A percentile compares a stretch with the other conserved stretches of the same genome.
phyloP scores from a whole-genome alignment of 1,284 basidiomycete species.

The Coniophora puteana region DNA sequence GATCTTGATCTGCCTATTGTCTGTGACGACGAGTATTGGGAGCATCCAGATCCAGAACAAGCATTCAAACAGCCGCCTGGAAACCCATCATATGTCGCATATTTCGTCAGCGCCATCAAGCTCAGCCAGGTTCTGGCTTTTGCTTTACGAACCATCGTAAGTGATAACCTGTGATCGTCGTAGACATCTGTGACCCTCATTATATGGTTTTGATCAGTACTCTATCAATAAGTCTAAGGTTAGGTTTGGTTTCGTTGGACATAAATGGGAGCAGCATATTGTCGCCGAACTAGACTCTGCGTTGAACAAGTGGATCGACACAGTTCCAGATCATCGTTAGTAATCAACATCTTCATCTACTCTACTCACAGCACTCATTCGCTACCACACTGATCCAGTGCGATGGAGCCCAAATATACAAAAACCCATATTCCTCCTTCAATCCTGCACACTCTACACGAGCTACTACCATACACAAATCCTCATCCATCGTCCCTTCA shows the following conservation, averaged over 20 bases:
- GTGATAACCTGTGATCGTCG: too few relatives aligned
- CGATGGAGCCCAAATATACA: slow-evolving; percentile 72
- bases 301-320: slow-evolving; percentile 74
- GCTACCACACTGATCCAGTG: slow-evolving; percentile 33
- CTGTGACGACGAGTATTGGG: slow-evolving; percentile 79
- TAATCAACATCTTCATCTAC: background rate
- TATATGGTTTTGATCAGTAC: slow-evolving; percentile 41
- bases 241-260: slow-evolving; percentile 54
- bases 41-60: slow-evolving; percentile 46
- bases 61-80: slow-evolving; percentile 55
- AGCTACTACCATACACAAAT: slow-evolving; percentile 76
- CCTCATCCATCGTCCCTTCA: slow-evolving; percentile 79
- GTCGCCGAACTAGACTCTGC: slow-evolving; percentile 76
- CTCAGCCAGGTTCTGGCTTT: slow-evolving; percentile 66
- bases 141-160: slow-evolving; percentile 59
- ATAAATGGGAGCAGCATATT: slow-evolving; percentile 63
- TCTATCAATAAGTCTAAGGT: slow-evolving; percentile 69
- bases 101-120: slow-evolving; percentile 57
- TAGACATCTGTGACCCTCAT: background rate
- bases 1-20: slow-evolving; percentile 72
- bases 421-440: slow-evolving; percentile 58
- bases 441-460: slow-evolving; percentile 65
- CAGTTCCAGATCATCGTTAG: slow-evolving; percentile 63
- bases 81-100: slow-evolving; percentile 48
- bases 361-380: slow-evolving; percentile 1